Evolutionary conservation across 78 protist species (phyloP).

Genomic region (Dictyostelium citrinum): DNA sequence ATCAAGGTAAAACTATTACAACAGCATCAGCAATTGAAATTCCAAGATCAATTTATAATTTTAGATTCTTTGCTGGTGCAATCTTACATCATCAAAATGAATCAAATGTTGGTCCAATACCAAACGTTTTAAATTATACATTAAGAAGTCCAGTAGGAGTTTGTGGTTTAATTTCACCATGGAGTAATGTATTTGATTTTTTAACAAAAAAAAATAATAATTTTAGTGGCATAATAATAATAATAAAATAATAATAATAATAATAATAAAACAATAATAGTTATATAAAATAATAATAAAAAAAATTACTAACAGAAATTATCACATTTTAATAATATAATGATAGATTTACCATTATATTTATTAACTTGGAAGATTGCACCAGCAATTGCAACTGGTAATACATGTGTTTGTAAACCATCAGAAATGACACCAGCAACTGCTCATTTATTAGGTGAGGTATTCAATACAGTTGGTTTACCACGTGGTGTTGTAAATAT

Average conservation of each 20-base stretch:
- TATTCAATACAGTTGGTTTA: slow-evolving; percentile 68
- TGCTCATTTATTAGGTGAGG: slow-evolving; percentile 69
- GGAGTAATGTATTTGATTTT: slow-evolving; percentile 70
- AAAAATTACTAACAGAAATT: background rate
- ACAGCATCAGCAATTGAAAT: slow-evolving; percentile 85
- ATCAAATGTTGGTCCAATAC: slow-evolving; percentile 3
- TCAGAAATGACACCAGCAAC: slow-evolving; percentile 90
- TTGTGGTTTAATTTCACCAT: slow-evolving; percentile 91
- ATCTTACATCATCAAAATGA: slow-evolving; percentile 59
- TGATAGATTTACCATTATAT: slow-evolving; percentile 89
- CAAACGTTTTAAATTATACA: slow-evolving; percentile 81
- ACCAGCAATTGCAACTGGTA: slow-evolving; percentile 91
- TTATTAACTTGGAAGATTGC: slow-evolving; percentile 95
- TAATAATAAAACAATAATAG: background rate
- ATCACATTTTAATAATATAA: background rate
- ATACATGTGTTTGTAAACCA: slow-evolving; percentile 89
- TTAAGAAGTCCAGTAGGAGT: slow-evolving; percentile 89
- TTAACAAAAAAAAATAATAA: no score
- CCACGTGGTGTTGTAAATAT: slow-evolving; percentile 93
- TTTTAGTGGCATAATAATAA: no score
- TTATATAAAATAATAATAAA: no score
- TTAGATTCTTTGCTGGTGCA: slow-evolving; percentile 87
- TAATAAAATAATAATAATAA: no score
- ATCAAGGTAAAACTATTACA: slow-evolving; percentile 85
- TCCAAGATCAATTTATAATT: slow-evolving; percentile 69